phyloP scores from a whole-genome alignment of 129 eudicot genomes.

The Flaveria bidentis region DNA sequence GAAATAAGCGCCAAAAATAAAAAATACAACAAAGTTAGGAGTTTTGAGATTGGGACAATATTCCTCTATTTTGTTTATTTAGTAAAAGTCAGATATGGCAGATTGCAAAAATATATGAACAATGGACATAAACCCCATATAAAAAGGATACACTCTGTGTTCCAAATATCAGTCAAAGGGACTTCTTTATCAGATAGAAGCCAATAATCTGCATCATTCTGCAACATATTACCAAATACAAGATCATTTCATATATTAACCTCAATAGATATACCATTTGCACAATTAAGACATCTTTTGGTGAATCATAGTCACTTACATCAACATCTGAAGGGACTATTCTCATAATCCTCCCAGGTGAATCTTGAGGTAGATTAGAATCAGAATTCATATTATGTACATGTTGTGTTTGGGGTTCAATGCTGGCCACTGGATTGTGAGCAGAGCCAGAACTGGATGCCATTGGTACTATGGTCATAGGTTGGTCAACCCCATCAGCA shows the following conservation, averaged over 20 bases:
- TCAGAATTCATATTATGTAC: slow-evolving; percentile 42
- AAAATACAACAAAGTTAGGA: too few species aligned
- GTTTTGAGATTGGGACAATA: background rate
- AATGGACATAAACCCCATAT: background rate
- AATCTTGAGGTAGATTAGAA: slow-evolving; percentile 49
- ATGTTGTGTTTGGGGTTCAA: slow-evolving; percentile 46
- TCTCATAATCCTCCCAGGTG: slow-evolving; percentile 66
- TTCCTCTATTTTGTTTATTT: background rate
- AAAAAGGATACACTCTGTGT: slow-evolving; percentile 68
- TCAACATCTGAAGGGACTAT: slow-evolving; percentile 73
- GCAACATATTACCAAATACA: slow-evolving; percentile 31
- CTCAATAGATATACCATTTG: background rate
- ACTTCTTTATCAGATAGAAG: slow-evolving; percentile 73
- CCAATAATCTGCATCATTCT: slow-evolving; percentile 90
- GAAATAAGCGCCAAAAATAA: background rate
- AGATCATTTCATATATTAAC: background rate
- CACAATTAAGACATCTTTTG: background rate
- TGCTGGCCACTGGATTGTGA: slow-evolving; percentile 43
- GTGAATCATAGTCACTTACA: slow-evolving; percentile 48
- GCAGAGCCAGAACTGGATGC: slow-evolving; percentile 60
- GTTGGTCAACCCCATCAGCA: slow-evolving; percentile 55
- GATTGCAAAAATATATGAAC: background rate
- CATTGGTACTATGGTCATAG: slow-evolving; percentile 41
- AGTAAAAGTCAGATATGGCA: background rate
- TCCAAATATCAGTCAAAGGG: slow-evolving; percentile 85